phyloP scores from a whole-genome alignment of 1,284 basidiomycete species.

The Rugosomyces carneus region DNA sequence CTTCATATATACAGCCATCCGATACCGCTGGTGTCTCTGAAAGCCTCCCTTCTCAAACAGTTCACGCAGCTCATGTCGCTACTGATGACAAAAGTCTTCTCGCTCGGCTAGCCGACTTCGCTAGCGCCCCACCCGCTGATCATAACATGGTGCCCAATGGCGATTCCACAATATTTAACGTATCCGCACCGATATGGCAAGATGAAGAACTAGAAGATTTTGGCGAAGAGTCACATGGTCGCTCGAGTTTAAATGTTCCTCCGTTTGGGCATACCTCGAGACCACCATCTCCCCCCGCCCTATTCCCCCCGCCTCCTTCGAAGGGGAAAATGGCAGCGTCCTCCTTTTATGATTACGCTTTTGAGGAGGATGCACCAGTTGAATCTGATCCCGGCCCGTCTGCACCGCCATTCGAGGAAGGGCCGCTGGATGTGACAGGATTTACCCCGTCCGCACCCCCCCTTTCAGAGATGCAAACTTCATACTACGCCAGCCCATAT shows the following conservation, averaged over 20 bases:
- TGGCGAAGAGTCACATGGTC: slow-evolving; percentile 6
- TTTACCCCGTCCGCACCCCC: slow-evolving; percentile 25
- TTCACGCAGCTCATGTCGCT: slow-evolving; percentile 58
- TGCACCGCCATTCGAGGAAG: slow-evolving; percentile 40
- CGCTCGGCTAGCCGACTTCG: slow-evolving; percentile 47
- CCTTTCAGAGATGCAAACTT: slow-evolving; percentile 18
- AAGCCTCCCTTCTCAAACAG: slow-evolving; percentile 1
- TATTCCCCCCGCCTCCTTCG: slow-evolving; percentile 34
- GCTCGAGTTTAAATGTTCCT: slow-evolving; percentile 3
- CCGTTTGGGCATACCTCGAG: slow-evolving; percentile 15
- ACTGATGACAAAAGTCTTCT: slow-evolving; percentile 68
- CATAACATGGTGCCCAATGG: slow-evolving; percentile 9
- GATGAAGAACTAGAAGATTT: slow-evolving; percentile 36
- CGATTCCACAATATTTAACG: slow-evolving; percentile 17
- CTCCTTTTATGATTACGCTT: slow-evolving; percentile 35
- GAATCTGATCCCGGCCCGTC: slow-evolving; percentile 34
- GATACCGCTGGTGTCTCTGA: slow-evolving; percentile 1
- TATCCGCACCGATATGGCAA: slow-evolving; percentile 37
- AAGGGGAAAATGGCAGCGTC: slow-evolving; percentile 35
- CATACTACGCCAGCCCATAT: slow-evolving; percentile 13
- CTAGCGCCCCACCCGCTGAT: slow-evolving; percentile 46
- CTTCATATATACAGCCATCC: slow-evolving; percentile 1
- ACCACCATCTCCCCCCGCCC: slow-evolving; percentile 29
- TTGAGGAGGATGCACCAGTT: slow-evolving; percentile 31
- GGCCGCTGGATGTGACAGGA: slow-evolving; percentile 22